Base-by-base conservation (phyloP, 441 rosid genomes). In the Populus hybrid region DNA sequence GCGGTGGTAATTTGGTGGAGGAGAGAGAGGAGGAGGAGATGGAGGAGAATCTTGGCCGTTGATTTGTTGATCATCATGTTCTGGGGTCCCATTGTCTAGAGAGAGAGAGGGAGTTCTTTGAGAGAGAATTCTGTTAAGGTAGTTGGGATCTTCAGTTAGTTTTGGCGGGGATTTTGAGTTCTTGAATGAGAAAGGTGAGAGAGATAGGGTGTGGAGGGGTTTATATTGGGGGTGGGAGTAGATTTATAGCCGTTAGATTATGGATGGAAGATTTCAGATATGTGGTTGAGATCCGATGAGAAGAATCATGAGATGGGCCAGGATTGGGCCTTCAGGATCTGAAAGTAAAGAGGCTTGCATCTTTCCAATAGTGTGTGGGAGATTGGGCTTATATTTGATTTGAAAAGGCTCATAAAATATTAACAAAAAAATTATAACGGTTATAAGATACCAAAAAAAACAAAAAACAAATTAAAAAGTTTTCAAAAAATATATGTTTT, bases 91-190 rank as follows among this genome's bases (percentile, higher is more conserved):
- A 80, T 69, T 36, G 4, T 30, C 32, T 30, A 30, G 32, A 30
- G 32, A 30, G 32, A 30, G 32, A 30, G 4, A 30, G 32, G 32
- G 32, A 30, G 3, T n/a, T 50, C 23, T 26, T 12, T 50, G 63
- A 53, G 63, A 53, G 63, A 53, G 63, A 53, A 53, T 53, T 18
- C 21, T 18, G 63, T 71, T 9, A 21, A n/a, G 21, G 28, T 40
- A 0, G 77, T 77, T 77, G 9, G 10, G 73, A 76, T 70, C 76
- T 53, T 53, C 78, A 21, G 82, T 82, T 82, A 16, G 50, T 74
- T 82, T 79, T 79, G 84, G 84, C 84, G 75, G 75, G 76, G 1
- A 9, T 18, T 5, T 57, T 8, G 4, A 8, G 23, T 11, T 19
- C 6, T 59, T 11, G 24, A 46, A 18, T 18, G 63, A 53, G 9